Conservation (phyloP, 495 filamentous ascomycete genomes). For the Pyronema omphalodes region DNA sequence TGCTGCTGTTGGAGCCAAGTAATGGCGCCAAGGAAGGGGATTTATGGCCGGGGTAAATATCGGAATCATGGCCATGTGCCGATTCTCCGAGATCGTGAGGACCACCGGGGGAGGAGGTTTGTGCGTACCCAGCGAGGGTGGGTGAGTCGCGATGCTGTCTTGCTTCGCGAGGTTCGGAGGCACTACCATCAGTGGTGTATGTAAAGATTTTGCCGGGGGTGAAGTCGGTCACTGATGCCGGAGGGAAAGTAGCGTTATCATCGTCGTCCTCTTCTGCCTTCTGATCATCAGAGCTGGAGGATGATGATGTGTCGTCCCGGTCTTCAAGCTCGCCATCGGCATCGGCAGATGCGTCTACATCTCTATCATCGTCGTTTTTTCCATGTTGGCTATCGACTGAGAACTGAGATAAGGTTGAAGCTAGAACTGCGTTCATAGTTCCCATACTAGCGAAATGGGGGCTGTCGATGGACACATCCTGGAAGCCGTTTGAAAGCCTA, state of each 20-base stretch:
- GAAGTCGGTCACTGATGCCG: slow-evolving; percentile 11
- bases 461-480: too few species aligned
- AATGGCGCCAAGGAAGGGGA: too few species aligned
- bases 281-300: not conserved
- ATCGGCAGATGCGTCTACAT: not conserved
- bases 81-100: slow-evolving; percentile 7
- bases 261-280: not conserved
- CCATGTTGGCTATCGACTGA: too few species aligned
- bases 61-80: slow-evolving; percentile 7
- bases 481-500: too few species aligned
- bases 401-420: too few species aligned
- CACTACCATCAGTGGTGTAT: slow-evolving; percentile 1
- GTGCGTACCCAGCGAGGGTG: slow-evolving; percentile 12
- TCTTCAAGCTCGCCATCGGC: not conserved
- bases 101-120: slow-evolving; percentile 8
- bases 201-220: slow-evolving; percentile 13
- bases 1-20: too few species aligned
- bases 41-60: too few species aligned
- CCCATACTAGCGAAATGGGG: too few species aligned
- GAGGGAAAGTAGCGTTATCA: not conserved
- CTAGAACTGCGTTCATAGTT: too few species aligned
- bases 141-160: slow-evolving; percentile 7
- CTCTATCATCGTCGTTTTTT: too few species aligned
- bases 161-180: too few species aligned
- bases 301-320: not conserved